Evolutionary conservation across 495 filamentous ascomycete genomes (phyloP).

Genomic region (Hypoxylon intermedium): DNA sequence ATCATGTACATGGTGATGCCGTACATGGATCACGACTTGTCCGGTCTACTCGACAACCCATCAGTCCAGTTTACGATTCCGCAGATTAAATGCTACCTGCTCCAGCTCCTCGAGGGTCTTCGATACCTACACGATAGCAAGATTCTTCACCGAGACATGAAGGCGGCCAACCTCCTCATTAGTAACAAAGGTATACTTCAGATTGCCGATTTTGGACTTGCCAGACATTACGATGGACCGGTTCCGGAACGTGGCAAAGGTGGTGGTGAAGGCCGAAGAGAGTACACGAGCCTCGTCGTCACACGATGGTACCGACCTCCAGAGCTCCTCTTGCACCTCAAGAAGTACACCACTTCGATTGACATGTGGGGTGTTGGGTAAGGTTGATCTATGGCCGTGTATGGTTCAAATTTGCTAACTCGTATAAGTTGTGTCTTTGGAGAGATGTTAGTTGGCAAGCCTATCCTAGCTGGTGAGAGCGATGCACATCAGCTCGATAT

Average conservation of each 20-base stretch:
- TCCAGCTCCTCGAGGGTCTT: constrained; percentile 89
- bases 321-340: constrained; percentile 85
- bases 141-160: constrained; percentile 97
- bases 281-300: constrained; percentile 94
- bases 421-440: constrained; percentile 85
- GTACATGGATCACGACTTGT: constrained; percentile 99
- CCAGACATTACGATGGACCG: constrained; percentile 88
- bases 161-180: constrained; percentile 96
- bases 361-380: constrained; percentile 98
- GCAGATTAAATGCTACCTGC: constrained; percentile 97
- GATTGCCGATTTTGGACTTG: constrained; percentile 96
- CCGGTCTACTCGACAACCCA: constrained; percentile 93
- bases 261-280: constrained; percentile 81
- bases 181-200: constrained; percentile 93
- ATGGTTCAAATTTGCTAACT: constrained; percentile 39
- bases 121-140: constrained; percentile 87
- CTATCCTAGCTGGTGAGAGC: constrained; percentile 87
- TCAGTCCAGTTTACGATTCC: constrained; percentile 81
- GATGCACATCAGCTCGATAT: constrained; percentile 88
- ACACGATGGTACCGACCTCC: constrained; percentile 97
- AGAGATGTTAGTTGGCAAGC: constrained; percentile 95
- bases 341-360: constrained; percentile 91
- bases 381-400: constrained; percentile 29
- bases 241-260: constrained; percentile 80
- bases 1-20: constrained; percentile 99